A percentile compares a stretch with the other conserved stretches of the same genome.
These are phyloP conservation scores for Rhizophora apiculata DNA, from an alignment of 345 rosid genomes.

Conservation along the genomic window DNA sequence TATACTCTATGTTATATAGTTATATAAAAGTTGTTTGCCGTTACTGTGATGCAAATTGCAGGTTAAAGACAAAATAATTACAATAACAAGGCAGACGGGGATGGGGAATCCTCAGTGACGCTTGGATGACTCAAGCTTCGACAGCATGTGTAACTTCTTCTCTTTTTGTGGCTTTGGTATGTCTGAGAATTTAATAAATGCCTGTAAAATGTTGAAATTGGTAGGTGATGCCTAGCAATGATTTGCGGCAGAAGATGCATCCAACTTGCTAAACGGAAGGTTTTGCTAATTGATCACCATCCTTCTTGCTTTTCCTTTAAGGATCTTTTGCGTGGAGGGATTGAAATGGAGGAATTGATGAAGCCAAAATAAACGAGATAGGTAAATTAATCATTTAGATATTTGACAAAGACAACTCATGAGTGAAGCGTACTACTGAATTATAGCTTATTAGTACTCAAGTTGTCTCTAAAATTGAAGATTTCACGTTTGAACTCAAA, in stretches of 20 bases:
- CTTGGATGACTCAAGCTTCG: conserved; percentile 9
- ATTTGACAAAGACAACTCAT: no score
- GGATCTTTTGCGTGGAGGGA: no score
- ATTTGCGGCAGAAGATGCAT: background rate
- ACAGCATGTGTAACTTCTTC: background rate
- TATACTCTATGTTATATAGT: conserved; percentile 8
- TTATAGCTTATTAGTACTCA: no score
- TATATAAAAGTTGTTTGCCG: conserved; percentile 3
- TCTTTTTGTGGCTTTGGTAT: background rate
- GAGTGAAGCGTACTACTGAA: no score
- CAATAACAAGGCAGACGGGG: no score
- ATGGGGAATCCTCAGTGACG: background rate
- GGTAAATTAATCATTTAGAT: no score
- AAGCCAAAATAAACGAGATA: no score
- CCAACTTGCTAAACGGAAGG: background rate
- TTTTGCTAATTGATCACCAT: no score
- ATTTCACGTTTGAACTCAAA: no score
- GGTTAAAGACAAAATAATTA: background rate
- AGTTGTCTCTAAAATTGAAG: no score
- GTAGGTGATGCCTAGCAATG: background rate
- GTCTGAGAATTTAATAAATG: background rate
- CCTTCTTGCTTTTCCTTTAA: no score
- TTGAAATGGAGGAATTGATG: no score
- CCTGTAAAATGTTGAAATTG: conserved; percentile 10
- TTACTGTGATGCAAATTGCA: background rate